A percentile compares a stretch with the other conserved stretches of the same genome.
Evolutionary conservation across 2,329 filamentous ascomycete genomes (phyloP).

Genomic region (Microcera coccophila): DNA sequence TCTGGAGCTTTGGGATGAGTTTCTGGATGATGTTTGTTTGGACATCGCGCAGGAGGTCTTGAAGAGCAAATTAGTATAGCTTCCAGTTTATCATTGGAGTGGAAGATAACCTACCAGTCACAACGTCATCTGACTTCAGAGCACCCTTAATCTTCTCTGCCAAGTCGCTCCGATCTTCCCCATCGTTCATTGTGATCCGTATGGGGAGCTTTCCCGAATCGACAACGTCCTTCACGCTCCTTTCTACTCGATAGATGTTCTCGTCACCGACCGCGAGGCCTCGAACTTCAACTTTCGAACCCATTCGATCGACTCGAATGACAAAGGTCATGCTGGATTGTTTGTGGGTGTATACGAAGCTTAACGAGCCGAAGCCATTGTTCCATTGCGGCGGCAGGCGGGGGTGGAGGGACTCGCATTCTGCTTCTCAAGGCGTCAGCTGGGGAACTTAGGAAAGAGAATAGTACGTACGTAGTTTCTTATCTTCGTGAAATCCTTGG

Average conservation of each 20-base stretch:
- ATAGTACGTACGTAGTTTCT: conserved; percentile 58
- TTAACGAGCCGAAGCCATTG: conserved; percentile 62
- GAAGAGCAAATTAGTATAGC: not conserved
- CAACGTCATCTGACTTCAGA: conserved; percentile 69
- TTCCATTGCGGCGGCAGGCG: conserved; percentile 80
- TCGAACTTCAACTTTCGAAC: conserved; percentile 77
- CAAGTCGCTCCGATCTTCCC: conserved; percentile 50
- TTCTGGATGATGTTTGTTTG: conserved; percentile 80
- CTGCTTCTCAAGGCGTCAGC: conserved; percentile 19
- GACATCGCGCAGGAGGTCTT: conserved; percentile 66
- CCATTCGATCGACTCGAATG: conserved; percentile 76
- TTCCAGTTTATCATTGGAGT: conserved; percentile 2
- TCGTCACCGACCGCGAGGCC: conserved; percentile 78
- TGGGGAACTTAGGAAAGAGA: not conserved
- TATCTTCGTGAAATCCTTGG: conserved; percentile 78
- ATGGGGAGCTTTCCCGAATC: conserved; percentile 55
- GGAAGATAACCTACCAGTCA: conserved; percentile 42
- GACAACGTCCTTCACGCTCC: conserved; percentile 68
- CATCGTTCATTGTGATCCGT: conserved; percentile 47
- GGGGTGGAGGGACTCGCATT: conserved; percentile 55
- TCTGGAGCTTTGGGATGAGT: conserved; percentile 69
- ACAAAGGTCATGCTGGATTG: conserved; percentile 84
- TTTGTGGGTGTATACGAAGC: conserved; percentile 81
- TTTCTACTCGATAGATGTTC: conserved; percentile 72
- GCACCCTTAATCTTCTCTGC: conserved; percentile 50